Evolutionary conservation across 2,329 filamentous ascomycete species (phyloP).

Genomic region (Penicillium sp.): DNA sequence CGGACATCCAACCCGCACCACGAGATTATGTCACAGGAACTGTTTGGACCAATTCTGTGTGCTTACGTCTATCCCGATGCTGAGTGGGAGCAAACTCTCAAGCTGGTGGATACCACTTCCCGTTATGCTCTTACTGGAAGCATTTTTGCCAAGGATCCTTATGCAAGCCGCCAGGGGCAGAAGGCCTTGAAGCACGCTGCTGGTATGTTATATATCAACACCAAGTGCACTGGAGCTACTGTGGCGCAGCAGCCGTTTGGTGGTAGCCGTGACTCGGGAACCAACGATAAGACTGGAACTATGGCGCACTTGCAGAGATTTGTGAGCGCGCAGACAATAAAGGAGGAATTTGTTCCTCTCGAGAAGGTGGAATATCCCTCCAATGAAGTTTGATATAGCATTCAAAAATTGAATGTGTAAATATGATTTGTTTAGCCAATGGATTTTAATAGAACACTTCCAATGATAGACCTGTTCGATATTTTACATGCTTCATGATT

Average conservation of each 20-base stretch:
- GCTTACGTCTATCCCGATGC: conserved; percentile 74
- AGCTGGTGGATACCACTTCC: conserved; percentile 19
- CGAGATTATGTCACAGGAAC: conserved; percentile 69
- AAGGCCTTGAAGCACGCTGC: conserved; percentile 54
- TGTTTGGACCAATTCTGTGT: conserved; percentile 75
- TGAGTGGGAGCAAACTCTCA: conserved; percentile 17
- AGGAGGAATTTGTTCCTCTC: conserved; percentile 50
- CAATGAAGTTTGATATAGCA: conserved; percentile 16
- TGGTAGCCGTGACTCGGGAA: conserved; percentile 54
- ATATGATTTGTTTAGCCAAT: neutral
- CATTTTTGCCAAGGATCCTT: conserved; percentile 41
- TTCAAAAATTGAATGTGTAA: neutral
- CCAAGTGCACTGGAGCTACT: conserved; percentile 58
- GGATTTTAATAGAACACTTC: neutral
- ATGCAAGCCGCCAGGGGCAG: conserved; percentile 53
- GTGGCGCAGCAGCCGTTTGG: conserved; percentile 60
- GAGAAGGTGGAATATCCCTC: conserved; percentile 25
- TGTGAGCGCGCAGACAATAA: conserved; percentile 54
- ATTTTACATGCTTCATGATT: neutral
- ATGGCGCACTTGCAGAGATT: conserved; percentile 53
- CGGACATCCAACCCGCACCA: conserved; percentile 68
- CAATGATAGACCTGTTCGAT: neutral
- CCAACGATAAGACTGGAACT: conserved; percentile 60
- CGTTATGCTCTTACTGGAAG: conserved; percentile 22
- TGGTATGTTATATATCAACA: conserved; percentile 61